A percentile compares a stretch with the other conserved stretches of the same genome.
Evolutionary conservation across 306 rosid species (phyloP).

Genomic region (Prunus padus): DNA sequence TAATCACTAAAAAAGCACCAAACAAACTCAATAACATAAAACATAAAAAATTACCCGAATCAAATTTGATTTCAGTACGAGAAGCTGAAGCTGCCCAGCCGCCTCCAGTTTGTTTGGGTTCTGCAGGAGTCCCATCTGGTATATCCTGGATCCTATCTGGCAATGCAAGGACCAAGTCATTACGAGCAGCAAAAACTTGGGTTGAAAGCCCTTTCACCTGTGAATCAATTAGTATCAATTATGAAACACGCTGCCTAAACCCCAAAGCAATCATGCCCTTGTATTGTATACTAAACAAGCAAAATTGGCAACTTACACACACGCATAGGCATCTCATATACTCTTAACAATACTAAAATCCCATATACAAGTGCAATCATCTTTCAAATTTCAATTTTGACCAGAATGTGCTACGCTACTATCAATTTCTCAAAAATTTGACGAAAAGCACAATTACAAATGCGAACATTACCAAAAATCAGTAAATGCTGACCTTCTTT

Average conservation of each 20-base stretch:
- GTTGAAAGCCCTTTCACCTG: slow-evolving; percentile 90
- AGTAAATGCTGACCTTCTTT: no score
- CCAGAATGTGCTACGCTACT: neutral
- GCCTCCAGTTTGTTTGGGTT: slow-evolving; percentile 74
- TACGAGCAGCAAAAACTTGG: slow-evolving; percentile 92
- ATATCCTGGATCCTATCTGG: slow-evolving; percentile 92
- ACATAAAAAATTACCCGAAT: slow-evolving; percentile 56
- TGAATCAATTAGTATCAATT: neutral
- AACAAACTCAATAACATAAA: neutral
- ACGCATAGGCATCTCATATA: neutral
- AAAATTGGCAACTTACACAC: neutral
- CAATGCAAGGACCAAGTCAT: slow-evolving; percentile 90
- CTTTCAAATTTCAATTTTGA: neutral
- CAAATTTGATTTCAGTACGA: slow-evolving; percentile 86
- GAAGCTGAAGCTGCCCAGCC: slow-evolving; percentile 92
- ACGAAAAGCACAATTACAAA: neutral
- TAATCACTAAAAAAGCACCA: neutral
- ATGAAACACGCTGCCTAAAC: neutral
- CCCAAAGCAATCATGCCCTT: neutral
- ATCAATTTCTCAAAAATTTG: neutral
- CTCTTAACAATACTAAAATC: neutral
- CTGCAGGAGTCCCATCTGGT: slow-evolving; percentile 85
- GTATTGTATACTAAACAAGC: neutral
- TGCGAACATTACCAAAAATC: no score
- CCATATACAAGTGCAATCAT: neutral